phyloP scores from a whole-genome alignment of 164 flowering plant species.

The Nelumbo lutea region DNA sequence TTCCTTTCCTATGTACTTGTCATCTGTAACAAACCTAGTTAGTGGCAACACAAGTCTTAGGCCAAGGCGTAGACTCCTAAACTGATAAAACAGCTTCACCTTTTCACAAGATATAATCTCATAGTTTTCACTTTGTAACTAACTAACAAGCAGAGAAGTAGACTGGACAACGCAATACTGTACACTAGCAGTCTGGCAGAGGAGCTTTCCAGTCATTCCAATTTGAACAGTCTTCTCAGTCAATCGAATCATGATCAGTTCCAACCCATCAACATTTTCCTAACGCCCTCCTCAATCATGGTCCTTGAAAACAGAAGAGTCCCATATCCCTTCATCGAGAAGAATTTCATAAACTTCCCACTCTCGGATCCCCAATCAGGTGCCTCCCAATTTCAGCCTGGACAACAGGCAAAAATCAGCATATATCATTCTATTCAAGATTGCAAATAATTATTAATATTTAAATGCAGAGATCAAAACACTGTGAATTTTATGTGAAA shows the following conservation, averaged over 20 bases:
- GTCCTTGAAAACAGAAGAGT: constrained; percentile 21
- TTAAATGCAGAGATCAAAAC: neutral
- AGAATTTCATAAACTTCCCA: constrained; percentile 63
- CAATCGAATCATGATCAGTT: constrained; percentile 13
- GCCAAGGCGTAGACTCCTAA: neutral
- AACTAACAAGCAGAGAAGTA: neutral
- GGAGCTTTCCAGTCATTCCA: neutral
- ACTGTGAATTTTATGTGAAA: neutral
- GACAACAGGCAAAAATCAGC: constrained; percentile 3
- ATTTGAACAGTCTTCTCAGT: neutral
- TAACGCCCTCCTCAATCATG: constrained; percentile 38
- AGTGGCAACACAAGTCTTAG: neutral
- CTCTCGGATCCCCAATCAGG: constrained; percentile 40
- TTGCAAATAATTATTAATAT: neutral
- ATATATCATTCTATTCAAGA: neutral
- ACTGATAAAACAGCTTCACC: neutral
- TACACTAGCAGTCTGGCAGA: neutral
- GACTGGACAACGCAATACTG: neutral
- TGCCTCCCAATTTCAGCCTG: constrained; percentile 57
- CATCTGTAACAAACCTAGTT: constrained; percentile 5
- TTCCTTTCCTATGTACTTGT: neutral
- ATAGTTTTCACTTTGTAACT: neutral
- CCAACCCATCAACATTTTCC: constrained; percentile 61
- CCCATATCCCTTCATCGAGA: constrained; percentile 49
- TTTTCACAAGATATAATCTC: constrained; percentile 3